Evolutionary conservation across 176 grass and related monocot genomes (phyloP), one percentile per base, ranked within the genome.

Genomic region (Aegilops tauschii): DNA sequence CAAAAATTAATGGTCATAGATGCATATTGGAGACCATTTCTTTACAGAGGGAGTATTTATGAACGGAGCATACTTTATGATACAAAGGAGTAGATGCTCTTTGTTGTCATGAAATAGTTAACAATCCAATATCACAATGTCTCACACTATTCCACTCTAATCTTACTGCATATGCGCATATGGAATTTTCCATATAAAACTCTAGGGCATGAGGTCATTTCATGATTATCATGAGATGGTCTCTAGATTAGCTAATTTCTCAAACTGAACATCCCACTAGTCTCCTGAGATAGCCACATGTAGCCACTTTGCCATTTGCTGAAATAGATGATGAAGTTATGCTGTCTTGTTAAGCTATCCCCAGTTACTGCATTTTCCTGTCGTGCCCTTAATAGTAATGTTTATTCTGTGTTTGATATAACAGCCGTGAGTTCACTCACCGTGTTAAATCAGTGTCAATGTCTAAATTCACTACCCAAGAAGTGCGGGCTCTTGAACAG

Each of bases 371-470:
- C 6, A 1, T 37, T 84, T 85, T 80, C 17, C 39, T 71, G 18
- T 12, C 28, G 9, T 93, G 14, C 28, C 56, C 8, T 69, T 59
- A 42, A 86, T 63, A 78, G 37, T 73, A 54, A 18, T 54, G 31
- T 78, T 71, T 78, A 62, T 65, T 50, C 36, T 30, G 0, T 76
- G 56, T 81, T 31, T 76, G 16, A 35, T 87, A 80, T 78, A 73
- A 67, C 94, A 94, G 94, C 79, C 94, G 94, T 31, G 97, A 99
- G 67, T 99, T 99, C 36, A 99, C 97, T 28, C 97, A 99, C 72
- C 81, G 92, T 78, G 97, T 99, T n/a, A 99, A 99, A 83, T 99
- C 97, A 2, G 94, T 99, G 69, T 96, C 97, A 12, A 93, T 96
- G 97, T 83, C 94, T 65, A 99, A 93, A 90, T 99, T 99, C 89